Evolutionary conservation across 371 early-diverging fungal genomes (phyloP).

Genomic region (Thermomucor indicae-seudaticae): DNA sequence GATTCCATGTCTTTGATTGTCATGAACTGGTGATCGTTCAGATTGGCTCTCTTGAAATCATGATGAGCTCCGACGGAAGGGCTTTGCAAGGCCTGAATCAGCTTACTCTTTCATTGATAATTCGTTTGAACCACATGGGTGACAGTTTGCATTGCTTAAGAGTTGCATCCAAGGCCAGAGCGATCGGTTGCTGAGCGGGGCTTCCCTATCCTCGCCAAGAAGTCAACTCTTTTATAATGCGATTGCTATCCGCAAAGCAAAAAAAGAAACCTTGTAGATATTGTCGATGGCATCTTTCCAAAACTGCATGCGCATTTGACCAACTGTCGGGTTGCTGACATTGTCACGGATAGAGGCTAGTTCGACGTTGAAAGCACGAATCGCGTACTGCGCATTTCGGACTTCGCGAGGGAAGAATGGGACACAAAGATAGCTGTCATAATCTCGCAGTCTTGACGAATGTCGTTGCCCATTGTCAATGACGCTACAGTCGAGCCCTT

Average conservation of each 20-base stretch:
- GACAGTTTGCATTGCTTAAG: constrained; percentile 50
- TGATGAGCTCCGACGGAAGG: background rate
- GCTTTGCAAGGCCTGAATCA: background rate
- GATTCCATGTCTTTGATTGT: constrained; percentile 77
- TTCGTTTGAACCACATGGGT: constrained; percentile 64
- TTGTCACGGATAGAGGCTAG: constrained; percentile 73
- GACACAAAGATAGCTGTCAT: constrained; percentile 71
- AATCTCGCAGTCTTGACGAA: constrained; percentile 55
- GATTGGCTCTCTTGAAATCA: constrained; percentile 46
- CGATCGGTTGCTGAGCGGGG: constrained; percentile 74
- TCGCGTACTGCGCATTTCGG: constrained; percentile 67
- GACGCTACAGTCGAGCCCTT: background rate
- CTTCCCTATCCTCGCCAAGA: constrained; percentile 39
- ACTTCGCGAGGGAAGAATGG: constrained; percentile 66
- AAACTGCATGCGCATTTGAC: constrained; percentile 78
- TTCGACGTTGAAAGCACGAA: constrained; percentile 89
- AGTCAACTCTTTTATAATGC: background rate
- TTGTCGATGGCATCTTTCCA: constrained; percentile 80
- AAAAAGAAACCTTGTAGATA: constrained; percentile 51
- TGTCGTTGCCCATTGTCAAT: background rate
- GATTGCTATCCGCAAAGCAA: background rate
- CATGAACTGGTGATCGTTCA: constrained; percentile 66
- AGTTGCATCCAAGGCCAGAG: constrained; percentile 49
- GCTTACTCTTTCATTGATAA: constrained; percentile 69
- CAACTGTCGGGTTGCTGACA: constrained; percentile 67